Evolutionary conservation across 139 green algal genomes (phyloP).

Genomic region (Chlamydomonas incerta): DNA sequence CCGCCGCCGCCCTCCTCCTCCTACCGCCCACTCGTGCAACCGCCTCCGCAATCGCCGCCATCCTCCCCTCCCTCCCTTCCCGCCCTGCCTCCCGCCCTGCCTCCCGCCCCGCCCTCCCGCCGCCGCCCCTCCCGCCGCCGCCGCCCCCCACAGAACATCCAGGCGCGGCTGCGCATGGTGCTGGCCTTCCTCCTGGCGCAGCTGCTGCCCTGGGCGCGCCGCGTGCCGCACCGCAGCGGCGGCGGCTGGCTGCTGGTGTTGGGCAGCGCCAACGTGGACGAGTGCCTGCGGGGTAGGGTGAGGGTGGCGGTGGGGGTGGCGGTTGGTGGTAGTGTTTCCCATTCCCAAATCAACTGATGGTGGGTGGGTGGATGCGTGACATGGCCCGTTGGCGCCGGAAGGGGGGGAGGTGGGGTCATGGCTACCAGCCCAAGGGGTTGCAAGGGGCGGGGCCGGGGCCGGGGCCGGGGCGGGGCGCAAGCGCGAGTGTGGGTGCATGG

Average conservation of each 20-base stretch:
- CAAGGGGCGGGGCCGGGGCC: too few species aligned
- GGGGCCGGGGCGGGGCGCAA: too few species aligned
- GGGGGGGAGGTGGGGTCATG: too few species aligned
- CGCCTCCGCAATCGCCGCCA: too few species aligned
- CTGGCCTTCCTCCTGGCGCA: constrained; percentile 94
- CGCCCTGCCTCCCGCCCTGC: constrained; percentile 90
- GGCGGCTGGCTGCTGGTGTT: constrained; percentile 95
- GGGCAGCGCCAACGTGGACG: constrained; percentile 96
- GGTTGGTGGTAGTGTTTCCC: background rate
- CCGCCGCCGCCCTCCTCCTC: too few species aligned
- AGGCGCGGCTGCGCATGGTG: constrained; percentile 96
- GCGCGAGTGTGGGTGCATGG: too few species aligned
- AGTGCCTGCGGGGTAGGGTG: constrained; percentile 82
- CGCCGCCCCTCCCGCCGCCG: background rate
- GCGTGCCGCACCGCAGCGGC: constrained; percentile 34
- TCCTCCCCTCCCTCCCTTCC: too few species aligned
- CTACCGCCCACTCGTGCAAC: too few species aligned
- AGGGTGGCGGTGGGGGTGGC: background rate
- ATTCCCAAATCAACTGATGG: too few species aligned
- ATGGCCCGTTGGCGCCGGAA: too few species aligned
- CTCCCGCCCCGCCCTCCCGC: constrained; percentile 56
- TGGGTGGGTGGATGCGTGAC: background rate
- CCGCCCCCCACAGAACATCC: constrained; percentile 61
- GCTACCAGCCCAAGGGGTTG: too few species aligned
- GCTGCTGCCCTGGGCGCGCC: constrained; percentile 80